Base-by-base conservation (phyloP, 805 yeast species). In the Nakazawaea laoshanensis region DNA sequence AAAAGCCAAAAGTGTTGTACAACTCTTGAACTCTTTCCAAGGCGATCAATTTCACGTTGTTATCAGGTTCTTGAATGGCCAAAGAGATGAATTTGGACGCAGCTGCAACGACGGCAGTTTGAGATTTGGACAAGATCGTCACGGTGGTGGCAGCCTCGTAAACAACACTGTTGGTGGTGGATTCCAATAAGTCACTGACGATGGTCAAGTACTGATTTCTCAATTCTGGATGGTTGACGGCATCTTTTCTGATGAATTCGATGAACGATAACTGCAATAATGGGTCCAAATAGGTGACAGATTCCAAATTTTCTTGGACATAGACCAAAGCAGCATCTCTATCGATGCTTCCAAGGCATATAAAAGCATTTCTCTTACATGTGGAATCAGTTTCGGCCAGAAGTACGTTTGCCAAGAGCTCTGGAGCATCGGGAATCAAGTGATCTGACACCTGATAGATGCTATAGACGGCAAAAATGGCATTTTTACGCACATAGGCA, bases 401-500 rank as follows among this genome's bases (percentile, higher is more conserved):
- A 49, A 92, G 65, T 54, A 87, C 84, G 35, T 71, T 70, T 42
- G 67, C 64, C 43, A 89, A 67, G 41, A 89, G 69, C 44, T 84
- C 94, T 33, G 87, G 80, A n/a, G 96, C 95, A 61, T 94, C 98
- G 5, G 98, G 98, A 29, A 85, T 70, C 52, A 92, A 70, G 59
- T 83, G 89, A 25, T 82, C 87, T 21, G 94, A 77, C 33, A 81
- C 88, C 52, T 77, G 68, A 57, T 72, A 82, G 46, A 92, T 84
- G 16, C 94, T 77, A 47, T 70, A 74, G 38, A 92, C 74, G 26
- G 97, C 95, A 58, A 89, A 80, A 15, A 86, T 88, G 5, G 98
- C 98, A 53, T 92, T 89, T 57, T 92, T 92, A 54, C 99, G 79
- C 42, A 92, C 98, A 51, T 94, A 92, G 7, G 97, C 95, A 59